Evolutionary conservation across 495 filamentous ascomycete species (phyloP).

Genomic region (Xylaria palmicola): DNA sequence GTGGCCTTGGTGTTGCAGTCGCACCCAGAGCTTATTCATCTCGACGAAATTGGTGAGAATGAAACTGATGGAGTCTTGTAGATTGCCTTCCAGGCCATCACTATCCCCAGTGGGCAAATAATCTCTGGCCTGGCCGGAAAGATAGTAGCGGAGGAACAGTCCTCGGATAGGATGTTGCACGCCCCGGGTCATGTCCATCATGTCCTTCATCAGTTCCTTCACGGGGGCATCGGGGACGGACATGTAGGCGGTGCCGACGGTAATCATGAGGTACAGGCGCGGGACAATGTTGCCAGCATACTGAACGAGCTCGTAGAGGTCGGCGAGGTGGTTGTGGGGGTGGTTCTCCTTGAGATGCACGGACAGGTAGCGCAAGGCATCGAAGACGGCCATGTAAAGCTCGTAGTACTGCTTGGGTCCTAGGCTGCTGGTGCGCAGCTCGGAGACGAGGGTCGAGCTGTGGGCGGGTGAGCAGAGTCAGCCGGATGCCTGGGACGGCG

Average conservation of each 20-base stretch:
- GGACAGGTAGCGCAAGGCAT: slow-evolving; percentile 93
- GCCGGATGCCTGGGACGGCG: slow-evolving; percentile 2
- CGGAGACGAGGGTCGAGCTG: slow-evolving; percentile 95
- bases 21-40: slow-evolving; percentile 99
- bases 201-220: slow-evolving; percentile 99
- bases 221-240: slow-evolving; percentile 96
- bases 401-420: slow-evolving; percentile 99
- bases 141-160: slow-evolving; percentile 91
- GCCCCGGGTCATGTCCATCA: slow-evolving; percentile 99
- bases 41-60: slow-evolving; percentile 98
- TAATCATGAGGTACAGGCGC: slow-evolving; percentile 96
- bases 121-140: slow-evolving; percentile 90
- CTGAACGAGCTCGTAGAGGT: slow-evolving; percentile 97
- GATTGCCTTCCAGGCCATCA: slow-evolving; percentile 93
- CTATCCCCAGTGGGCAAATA: slow-evolving; percentile 75
- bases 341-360: slow-evolving; percentile 96
- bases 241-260: slow-evolving; percentile 98
- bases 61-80: slow-evolving; percentile 97
- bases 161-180: slow-evolving; percentile 96
- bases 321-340: slow-evolving; percentile 94
- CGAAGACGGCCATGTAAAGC: slow-evolving; percentile 98
- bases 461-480: slow-evolving; percentile 18
- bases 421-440: slow-evolving; percentile 91
- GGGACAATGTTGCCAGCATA: slow-evolving; percentile 99
- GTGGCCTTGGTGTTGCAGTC: slow-evolving; percentile 94